These are phyloP conservation scores for Colletotrichum liriopes DNA, from an alignment of 2,329 filamentous ascomycete genomes.

Conservation along the genomic window DNA sequence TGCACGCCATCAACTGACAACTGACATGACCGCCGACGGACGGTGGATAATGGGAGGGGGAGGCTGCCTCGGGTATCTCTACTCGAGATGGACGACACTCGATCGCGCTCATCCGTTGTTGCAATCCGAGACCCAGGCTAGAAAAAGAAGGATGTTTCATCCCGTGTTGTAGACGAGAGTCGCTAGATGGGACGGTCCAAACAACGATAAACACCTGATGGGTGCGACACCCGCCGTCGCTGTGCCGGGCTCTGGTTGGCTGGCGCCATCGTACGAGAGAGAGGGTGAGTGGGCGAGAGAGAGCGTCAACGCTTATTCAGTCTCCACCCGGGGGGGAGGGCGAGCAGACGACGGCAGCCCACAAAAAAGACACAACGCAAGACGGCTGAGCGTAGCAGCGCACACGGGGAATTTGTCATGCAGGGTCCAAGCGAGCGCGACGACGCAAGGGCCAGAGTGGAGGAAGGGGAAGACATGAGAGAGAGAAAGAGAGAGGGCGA, in stretches of 20 bases:
- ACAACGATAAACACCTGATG: constrained; percentile 40
- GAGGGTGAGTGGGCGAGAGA: not conserved
- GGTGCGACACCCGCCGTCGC: constrained; percentile 25
- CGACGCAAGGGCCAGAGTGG: too few species aligned
- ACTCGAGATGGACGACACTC: not conserved
- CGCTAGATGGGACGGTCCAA: constrained; percentile 29
- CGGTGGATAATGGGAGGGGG: not conserved
- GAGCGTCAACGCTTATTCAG: not conserved
- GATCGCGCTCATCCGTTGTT: not conserved
- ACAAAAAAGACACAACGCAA: not conserved
- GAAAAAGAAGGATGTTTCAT: constrained; percentile 31
- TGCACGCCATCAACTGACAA: not conserved
- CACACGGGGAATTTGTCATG: constrained; percentile 40
- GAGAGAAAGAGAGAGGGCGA: not conserved
- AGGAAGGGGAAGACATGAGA: not conserved
- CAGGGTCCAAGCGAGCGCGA: constrained; percentile 32
- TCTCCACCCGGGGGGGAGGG: not conserved
- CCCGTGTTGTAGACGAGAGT: constrained; percentile 28
- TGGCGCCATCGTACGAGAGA: not conserved
- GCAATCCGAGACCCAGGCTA: not conserved
- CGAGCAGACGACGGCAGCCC: not conserved
- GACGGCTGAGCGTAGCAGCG: constrained; percentile 10
- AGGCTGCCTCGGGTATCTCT: not conserved
- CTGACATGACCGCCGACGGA: not conserved
- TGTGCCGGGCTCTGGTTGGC: not conserved